A percentile compares a stretch with the other conserved stretches of the same genome.
These are phyloP conservation scores for Mortierella sp. DNA, from an alignment of 371 early-diverging fungal species.

Conservation along the genomic window DNA sequence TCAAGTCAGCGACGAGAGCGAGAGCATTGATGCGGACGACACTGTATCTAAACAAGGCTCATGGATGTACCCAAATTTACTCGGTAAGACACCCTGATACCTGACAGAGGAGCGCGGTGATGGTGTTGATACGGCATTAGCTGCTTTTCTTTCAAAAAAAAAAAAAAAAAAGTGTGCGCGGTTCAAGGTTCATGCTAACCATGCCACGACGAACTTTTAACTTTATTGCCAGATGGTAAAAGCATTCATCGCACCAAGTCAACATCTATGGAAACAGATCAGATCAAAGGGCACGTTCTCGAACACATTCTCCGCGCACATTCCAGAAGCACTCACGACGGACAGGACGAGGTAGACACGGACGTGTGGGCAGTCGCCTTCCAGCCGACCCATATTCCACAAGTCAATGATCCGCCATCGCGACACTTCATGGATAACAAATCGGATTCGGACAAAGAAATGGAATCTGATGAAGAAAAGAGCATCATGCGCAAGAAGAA, in stretches of 20 bases:
- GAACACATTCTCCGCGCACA: slow-evolving; percentile 44
- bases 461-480: slow-evolving; percentile 7
- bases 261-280: slow-evolving; percentile 7
- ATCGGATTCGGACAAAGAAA: not conserved
- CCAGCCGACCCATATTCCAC: slow-evolving; percentile 35
- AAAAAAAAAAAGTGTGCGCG: too few relatives aligned
- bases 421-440: not conserved
- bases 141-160: too few relatives aligned
- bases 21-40: not conserved
- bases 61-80: slow-evolving; percentile 20
- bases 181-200: too few relatives aligned
- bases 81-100: too few relatives aligned
- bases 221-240: slow-evolving; percentile 4
- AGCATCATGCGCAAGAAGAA: slow-evolving; percentile 1
- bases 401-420: not conserved
- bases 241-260: not conserved
- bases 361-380: slow-evolving; percentile 45
- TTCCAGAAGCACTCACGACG: slow-evolving; percentile 47
- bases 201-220: not conserved
- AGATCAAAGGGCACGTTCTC: slow-evolving; percentile 16
- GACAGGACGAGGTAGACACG: slow-evolving; percentile 29
- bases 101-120: too few relatives aligned
- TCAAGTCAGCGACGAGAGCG: not conserved
- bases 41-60: too few relatives aligned
- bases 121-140: too few relatives aligned